phyloP scores from a whole-genome alignment of 208 protist species.

The Wallacemonas sp. region DNA sequence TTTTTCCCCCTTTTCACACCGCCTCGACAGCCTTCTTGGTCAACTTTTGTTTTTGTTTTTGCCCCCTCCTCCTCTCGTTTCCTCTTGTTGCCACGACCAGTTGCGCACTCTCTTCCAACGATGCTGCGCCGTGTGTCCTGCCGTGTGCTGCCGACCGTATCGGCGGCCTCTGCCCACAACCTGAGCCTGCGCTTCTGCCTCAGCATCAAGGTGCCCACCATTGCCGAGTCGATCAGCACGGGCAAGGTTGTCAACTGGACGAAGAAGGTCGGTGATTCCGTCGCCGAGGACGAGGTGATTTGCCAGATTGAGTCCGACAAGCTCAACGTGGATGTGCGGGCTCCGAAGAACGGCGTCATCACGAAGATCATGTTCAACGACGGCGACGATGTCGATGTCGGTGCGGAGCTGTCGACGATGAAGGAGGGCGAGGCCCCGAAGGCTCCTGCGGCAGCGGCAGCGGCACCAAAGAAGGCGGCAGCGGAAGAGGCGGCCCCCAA shows the following conservation, averaged over 20 bases:
- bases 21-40: neutral
- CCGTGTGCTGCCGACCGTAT: conserved; percentile 24
- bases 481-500: conserved; percentile 5
- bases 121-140: conserved; percentile 52
- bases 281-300: conserved; percentile 97
- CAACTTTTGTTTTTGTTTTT: neutral
- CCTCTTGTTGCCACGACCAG: neutral
- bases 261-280: conserved; percentile 95
- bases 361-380: conserved; percentile 88
- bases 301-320: conserved; percentile 99
- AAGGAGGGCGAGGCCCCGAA: conserved; percentile 62
- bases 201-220: conserved; percentile 93
- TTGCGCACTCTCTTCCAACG: too few species aligned
- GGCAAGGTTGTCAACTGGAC: conserved; percentile 95
- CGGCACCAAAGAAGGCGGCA: neutral
- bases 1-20: too few species aligned
- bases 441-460: conserved; percentile 14
- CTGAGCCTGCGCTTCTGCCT: conserved; percentile 82
- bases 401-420: conserved; percentile 85
- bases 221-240: conserved; percentile 98
- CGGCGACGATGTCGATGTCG: conserved; percentile 91
- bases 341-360: conserved; percentile 91
- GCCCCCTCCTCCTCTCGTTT: conserved; percentile 3
- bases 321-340: conserved; percentile 95
- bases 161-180: conserved; percentile 16